A percentile compares a stretch with the other conserved stretches of the same genome.
phyloP scores from a whole-genome alignment of 1,139 yeast genomes.

The Zygosaccharomyces sapae region DNA sequence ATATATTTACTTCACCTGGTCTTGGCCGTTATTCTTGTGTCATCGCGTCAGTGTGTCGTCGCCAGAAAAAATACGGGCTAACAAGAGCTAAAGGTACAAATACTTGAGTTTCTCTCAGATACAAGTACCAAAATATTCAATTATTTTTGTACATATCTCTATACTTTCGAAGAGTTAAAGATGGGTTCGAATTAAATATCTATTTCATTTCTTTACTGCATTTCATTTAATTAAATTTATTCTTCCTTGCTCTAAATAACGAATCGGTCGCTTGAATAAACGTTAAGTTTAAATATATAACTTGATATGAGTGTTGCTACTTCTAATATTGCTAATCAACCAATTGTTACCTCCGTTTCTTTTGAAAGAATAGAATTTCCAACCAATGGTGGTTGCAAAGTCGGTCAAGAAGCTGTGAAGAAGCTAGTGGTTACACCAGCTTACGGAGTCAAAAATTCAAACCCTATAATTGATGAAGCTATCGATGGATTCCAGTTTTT shows the following conservation, averaged over 20 bases:
- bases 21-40: not conserved
- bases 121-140: not conserved
- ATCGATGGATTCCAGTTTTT: not conserved
- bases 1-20: not conserved
- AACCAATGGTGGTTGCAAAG: not conserved
- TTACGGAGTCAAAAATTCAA: slow-evolving; percentile 2
- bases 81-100: not conserved
- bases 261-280: no score
- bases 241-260: no score
- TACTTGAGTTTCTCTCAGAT: not conserved
- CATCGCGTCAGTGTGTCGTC: slow-evolving; percentile 1
- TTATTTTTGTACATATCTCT: no score
- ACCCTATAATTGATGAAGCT: slow-evolving; percentile 1
- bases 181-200: no score
- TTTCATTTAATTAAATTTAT: no score
- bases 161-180: no score
- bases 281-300: no score
- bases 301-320: not conserved
- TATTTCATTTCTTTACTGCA: no score
- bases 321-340: not conserved
- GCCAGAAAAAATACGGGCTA: not conserved
- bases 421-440: not conserved
- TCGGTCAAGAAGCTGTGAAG: not conserved
- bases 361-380: not conserved
- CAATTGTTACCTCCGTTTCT: not conserved